Percentiles rank a stretch among this genome's conserved stretches.
phyloP scores from a whole-genome alignment of 2,329 filamentous ascomycete species.

The Cordyceps fumosorosea region DNA sequence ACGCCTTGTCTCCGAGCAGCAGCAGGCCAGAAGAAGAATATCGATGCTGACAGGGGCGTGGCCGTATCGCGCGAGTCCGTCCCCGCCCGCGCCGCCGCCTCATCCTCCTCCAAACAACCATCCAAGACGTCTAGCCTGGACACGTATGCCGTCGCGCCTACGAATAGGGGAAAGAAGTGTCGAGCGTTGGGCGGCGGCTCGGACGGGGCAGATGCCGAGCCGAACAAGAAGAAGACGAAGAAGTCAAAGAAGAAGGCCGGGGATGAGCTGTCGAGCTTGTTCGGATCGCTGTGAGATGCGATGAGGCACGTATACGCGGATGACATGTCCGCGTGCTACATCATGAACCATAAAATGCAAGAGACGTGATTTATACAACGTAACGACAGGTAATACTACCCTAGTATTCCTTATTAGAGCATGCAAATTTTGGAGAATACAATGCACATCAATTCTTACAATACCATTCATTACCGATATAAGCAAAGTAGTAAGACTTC shows the following conservation, averaged over 20 bases:
- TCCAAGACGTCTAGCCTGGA: neutral
- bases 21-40: neutral
- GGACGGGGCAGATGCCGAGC: conserved; percentile 13
- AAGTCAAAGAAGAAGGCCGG: conserved; percentile 42
- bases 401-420: neutral
- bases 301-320: neutral
- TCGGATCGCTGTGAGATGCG: conserved; percentile 44
- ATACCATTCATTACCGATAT: conserved; percentile 5
- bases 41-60: conserved; percentile 23
- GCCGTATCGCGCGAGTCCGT: conserved; percentile 22
- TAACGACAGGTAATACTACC: neutral
- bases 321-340: neutral
- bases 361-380: neutral
- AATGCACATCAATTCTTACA: neutral
- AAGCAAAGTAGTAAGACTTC: neutral
- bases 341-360: neutral
- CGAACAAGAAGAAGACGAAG: conserved; percentile 44
- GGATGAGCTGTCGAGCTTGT: conserved; percentile 69
- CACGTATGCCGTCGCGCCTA: neutral
- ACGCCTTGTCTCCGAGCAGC: neutral
- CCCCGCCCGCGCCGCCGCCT: no score
- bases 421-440: neutral
- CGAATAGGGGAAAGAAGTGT: conserved; percentile 26
- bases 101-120: neutral
- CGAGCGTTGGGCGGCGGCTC: no score